phyloP scores from a whole-genome alignment of 2,329 filamentous ascomycete genomes.

The Aureobasidium sp. region DNA sequence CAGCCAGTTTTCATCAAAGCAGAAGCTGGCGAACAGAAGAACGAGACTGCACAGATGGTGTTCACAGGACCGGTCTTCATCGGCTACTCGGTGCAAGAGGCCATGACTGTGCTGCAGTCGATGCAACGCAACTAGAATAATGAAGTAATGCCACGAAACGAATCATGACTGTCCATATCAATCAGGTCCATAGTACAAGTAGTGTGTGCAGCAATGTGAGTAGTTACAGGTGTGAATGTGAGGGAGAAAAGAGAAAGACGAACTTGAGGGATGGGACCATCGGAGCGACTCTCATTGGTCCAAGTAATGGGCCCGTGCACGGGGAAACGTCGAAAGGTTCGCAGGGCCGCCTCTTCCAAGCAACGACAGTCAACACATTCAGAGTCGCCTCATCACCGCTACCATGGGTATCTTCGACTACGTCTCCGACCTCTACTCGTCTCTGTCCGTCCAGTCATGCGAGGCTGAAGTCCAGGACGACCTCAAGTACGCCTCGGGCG shows the following conservation, averaged over 20 bases:
- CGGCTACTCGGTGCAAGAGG: conserved; percentile 77
- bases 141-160: conserved; percentile 8
- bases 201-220: neutral
- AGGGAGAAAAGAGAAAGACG: neutral
- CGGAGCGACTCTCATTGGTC: neutral
- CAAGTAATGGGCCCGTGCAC: neutral
- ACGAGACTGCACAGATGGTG: conserved; percentile 57
- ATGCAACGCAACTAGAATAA: neutral
- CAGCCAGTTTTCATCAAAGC: conserved; percentile 9
- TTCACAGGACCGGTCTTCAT: conserved; percentile 94
- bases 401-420: conserved; percentile 57
- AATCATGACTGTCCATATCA: neutral
- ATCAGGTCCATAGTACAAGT: neutral
- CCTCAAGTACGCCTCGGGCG: conserved; percentile 40
- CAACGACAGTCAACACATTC: conserved; percentile 9
- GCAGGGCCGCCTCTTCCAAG: conserved; percentile 7
- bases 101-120: conserved; percentile 61
- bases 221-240: neutral
- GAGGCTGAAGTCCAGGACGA: conserved; percentile 52
- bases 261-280: neutral
- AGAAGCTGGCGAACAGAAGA: neutral
- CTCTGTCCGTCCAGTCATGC: conserved; percentile 53
- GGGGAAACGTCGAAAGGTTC: conserved; percentile 10
- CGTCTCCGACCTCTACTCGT: conserved; percentile 57
- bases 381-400: conserved; percentile 18